Evolutionary conservation across 176 grass and related monocot genomes (phyloP).

Genomic region (Microstegium vimineum): DNA sequence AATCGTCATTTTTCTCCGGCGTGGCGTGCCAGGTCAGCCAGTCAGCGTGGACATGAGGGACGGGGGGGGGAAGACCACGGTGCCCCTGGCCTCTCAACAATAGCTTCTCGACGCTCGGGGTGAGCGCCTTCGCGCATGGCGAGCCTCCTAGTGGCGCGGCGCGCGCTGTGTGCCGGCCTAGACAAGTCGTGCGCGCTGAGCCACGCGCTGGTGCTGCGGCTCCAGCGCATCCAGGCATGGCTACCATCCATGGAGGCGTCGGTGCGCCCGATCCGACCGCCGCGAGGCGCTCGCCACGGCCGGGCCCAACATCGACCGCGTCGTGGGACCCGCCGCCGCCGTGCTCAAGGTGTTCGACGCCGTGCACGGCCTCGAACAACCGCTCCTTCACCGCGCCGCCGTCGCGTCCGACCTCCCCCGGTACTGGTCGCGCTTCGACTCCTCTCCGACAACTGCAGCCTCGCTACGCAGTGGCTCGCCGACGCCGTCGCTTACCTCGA

Average conservation of each 20-base stretch:
- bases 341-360: constrained; percentile 98
- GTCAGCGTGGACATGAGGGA: too few relatives aligned
- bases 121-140: constrained; percentile 30
- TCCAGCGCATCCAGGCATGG: constrained; percentile 56
- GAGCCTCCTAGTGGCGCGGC: constrained; percentile 43
- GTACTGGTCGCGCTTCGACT: constrained; percentile 69
- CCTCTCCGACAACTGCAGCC: constrained; percentile 70
- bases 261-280: constrained; percentile 69
- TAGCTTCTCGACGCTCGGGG: too few relatives aligned
- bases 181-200: constrained; percentile 41
- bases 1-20: too few relatives aligned
- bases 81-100: too few relatives aligned
- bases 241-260: constrained; percentile 49
- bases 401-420: constrained; percentile 29
- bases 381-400: constrained; percentile 45
- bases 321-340: constrained; percentile 61
- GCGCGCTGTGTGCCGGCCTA: constrained; percentile 34
- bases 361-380: constrained; percentile 77
- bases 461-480: constrained; percentile 77
- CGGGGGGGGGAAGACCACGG: too few relatives aligned
- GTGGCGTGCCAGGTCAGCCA: too few relatives aligned
- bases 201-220: constrained; percentile 23
- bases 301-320: constrained; percentile 60
- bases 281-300: constrained; percentile 48
- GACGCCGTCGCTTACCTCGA: constrained; percentile 71